Evolutionary conservation across 768 basidiomycete genomes (phyloP).

Genomic region (Mycena floridula): DNA sequence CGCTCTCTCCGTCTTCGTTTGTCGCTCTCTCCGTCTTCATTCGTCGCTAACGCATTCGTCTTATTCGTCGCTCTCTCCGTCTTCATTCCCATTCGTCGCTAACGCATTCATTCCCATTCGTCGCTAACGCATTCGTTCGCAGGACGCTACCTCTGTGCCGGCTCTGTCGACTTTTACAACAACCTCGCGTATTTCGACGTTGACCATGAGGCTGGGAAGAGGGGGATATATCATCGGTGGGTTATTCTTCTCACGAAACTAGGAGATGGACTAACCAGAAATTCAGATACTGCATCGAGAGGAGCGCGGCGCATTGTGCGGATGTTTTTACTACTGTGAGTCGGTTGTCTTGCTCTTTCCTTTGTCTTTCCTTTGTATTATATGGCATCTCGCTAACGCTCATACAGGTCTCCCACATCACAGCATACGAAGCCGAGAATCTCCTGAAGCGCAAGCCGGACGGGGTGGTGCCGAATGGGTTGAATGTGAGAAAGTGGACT

Average conservation of each 20-base stretch:
- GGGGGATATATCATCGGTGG: conserved; percentile 88
- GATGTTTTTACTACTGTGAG: conserved; percentile 98
- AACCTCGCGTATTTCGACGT: conserved; percentile 99
- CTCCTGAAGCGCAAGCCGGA: conserved; percentile 96
- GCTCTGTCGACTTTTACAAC: conserved; percentile 98
- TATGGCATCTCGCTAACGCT: no score
- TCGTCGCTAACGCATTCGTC: no score
- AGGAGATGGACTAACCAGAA: no score
- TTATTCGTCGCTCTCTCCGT: no score
- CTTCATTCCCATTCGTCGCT: no score
- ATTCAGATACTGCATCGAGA: conserved; percentile 88
- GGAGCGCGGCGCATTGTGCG: conserved; percentile 88
- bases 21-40: background rate
- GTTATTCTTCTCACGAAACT: conserved; percentile 16
- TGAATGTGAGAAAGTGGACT: conserved; percentile 98
- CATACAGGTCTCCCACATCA: conserved; percentile 84
- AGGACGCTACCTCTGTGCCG: conserved; percentile 90
- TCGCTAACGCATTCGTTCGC: no score
- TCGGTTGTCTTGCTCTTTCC: background rate
- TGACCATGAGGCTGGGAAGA: conserved; percentile 98
- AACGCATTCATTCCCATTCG: no score
- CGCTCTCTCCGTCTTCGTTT: no score
- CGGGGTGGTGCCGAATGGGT: conserved; percentile 93
- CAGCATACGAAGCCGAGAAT: conserved; percentile 95
- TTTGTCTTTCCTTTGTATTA: background rate